These are phyloP conservation scores for Mesembryanthemum crystallinum DNA, from an alignment of 148 eudicot genomes.

Conservation along the genomic window DNA sequence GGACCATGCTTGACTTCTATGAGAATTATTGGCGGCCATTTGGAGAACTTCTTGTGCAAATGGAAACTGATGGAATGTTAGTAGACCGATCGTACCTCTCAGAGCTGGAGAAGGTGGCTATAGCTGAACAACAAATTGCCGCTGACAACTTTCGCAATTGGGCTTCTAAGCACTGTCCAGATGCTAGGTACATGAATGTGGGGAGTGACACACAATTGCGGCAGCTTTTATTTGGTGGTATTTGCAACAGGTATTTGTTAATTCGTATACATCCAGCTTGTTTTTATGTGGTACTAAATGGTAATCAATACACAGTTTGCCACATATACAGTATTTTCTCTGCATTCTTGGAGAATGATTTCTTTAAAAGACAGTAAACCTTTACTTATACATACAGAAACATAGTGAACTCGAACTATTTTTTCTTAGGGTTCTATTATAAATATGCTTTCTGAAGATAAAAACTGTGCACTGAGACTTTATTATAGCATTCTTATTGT, in stretches of 20 bases:
- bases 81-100: constrained; percentile 81
- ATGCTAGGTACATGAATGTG: constrained; percentile 84
- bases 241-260: constrained; percentile 59
- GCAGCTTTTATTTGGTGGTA: constrained; percentile 85
- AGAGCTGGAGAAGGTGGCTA: constrained; percentile 88
- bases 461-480: neutral
- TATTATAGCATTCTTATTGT: neutral
- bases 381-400: neutral
- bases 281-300: neutral
- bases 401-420: neutral
- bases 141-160: constrained; percentile 79
- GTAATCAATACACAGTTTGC: too few relatives aligned
- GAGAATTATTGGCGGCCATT: constrained; percentile 82
- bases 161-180: constrained; percentile 88
- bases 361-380: neutral
- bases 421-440: neutral
- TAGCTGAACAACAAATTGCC: constrained; percentile 75
- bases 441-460: neutral
- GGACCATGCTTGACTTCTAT: constrained; percentile 71
- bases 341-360: neutral
- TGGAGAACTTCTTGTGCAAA: constrained; percentile 78
- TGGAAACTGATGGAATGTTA: constrained; percentile 97
- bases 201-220: constrained; percentile 95
- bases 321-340: neutral
- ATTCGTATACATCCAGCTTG: neutral